Evolutionary conservation across 345 rosid genomes (phyloP).

Genomic region (Stellera chamaejasme): DNA sequence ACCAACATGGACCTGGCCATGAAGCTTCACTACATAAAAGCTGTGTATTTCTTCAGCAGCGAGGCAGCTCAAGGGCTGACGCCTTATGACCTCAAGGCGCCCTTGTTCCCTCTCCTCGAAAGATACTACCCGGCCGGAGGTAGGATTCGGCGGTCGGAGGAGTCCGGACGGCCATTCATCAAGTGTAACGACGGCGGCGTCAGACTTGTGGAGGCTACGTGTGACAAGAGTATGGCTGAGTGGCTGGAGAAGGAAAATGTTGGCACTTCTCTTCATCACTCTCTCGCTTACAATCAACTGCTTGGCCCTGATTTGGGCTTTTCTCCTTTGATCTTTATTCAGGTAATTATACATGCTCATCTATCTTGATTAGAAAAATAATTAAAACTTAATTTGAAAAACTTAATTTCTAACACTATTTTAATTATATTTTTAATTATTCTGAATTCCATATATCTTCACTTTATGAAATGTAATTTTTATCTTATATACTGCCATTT

Average conservation of each 20-base stretch:
- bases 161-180: slow-evolving; percentile 38
- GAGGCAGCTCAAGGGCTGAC: slow-evolving; percentile 32
- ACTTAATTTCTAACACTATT: too few relatives aligned
- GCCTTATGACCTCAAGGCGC: slow-evolving; percentile 29
- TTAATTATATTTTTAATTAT: too few relatives aligned
- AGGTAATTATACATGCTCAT: slow-evolving; percentile 31
- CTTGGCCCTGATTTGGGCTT: slow-evolving; percentile 75
- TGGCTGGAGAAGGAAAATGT: slow-evolving; percentile 25
- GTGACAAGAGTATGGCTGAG: slow-evolving; percentile 40
- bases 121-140: slow-evolving; percentile 32
- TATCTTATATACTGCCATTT: too few relatives aligned
- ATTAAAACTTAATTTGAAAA: too few relatives aligned
- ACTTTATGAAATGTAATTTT: too few relatives aligned
- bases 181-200: slow-evolving; percentile 81
- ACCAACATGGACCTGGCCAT: slow-evolving; percentile 55
- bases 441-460: too few relatives aligned
- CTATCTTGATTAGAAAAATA: too few relatives aligned
- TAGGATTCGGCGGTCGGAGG: slow-evolving; percentile 40
- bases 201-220: slow-evolving; percentile 44
- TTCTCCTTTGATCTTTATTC: slow-evolving; percentile 59
- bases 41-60: slow-evolving; percentile 45
- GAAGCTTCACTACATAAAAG: slow-evolving; percentile 69
- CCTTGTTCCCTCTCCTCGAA: slow-evolving; percentile 35
- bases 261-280: slow-evolving; percentile 18
- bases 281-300: slow-evolving; percentile 27